Conservation (phyloP, 345 rosid species). For the Syzygium oleosum region DNA sequence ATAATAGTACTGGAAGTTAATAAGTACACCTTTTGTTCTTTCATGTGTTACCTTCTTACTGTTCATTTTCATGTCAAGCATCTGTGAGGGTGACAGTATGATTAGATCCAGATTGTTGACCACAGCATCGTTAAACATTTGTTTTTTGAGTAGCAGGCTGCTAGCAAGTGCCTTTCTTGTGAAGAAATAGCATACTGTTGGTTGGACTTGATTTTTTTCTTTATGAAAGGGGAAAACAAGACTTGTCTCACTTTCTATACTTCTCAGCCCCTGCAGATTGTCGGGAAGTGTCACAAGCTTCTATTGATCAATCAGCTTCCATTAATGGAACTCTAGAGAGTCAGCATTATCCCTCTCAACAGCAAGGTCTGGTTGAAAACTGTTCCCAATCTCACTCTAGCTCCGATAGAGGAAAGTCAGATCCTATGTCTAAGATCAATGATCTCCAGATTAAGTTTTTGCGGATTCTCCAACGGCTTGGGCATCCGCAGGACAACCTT, state of each 20-base stretch:
- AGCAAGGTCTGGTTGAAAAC: constrained; percentile 28
- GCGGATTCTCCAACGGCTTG: constrained; percentile 56
- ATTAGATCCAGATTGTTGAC: no score
- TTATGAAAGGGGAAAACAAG: neutral
- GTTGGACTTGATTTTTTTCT: no score
- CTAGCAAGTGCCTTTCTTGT: no score
- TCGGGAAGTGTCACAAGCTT: constrained; percentile 20
- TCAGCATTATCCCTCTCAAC: constrained; percentile 24
- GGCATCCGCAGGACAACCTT: constrained; percentile 51
- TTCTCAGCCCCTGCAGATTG: constrained; percentile 20
- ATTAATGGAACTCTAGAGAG: constrained; percentile 25
- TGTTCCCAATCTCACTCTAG: constrained; percentile 14
- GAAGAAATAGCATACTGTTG: no score
- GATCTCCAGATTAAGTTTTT: constrained; percentile 63
- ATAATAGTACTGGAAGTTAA: no score
- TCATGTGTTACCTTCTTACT: no score
- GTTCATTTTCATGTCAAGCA: no score
- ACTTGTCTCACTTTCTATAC: neutral
- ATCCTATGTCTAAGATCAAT: constrained; percentile 50
- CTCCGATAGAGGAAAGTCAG: constrained; percentile 20
- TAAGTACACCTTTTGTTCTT: no score
- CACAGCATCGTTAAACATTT: no score
- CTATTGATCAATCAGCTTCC: constrained; percentile 28
- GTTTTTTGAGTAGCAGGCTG: no score
- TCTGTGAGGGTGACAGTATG: no score